Base-by-base conservation (phyloP, 805 yeast species). In the Clavispora santaluciae region DNA sequence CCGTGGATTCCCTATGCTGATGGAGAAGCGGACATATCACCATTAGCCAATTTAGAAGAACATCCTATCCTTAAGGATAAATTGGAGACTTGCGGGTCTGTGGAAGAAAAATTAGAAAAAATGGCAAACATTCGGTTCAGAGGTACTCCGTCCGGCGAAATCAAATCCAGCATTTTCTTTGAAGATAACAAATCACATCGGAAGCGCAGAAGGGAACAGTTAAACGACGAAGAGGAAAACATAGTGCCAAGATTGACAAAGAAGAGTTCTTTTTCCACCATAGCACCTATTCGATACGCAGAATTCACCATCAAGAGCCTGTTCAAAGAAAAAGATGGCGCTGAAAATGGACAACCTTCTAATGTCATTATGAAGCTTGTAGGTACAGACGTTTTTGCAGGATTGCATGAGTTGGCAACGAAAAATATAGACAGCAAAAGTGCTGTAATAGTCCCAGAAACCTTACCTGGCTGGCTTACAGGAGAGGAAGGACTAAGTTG, bases 371-470 rank as follows among this genome's bases (percentile, higher is more conserved):
- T 67, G 46, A 65, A 71, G 42, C 58, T 86, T 4, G 62, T 71
- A 3, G 95, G 95, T 1, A 68, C 65, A 15, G 95, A 86, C 55
- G 73, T 87, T 0, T 86, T 81, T 69, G 95, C 79, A 2, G 95
- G 95, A 0, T 53, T 86, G 28, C 88, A 84, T 57, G 82, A 84
- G 52, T 64, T 86, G 13, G 75, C 88, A 21, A 63, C 59, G 1
- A 20, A 28, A 11, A 48, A 59, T 2, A 38, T 43, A 0, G 55
- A 56, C 13, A 39, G 51, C 13, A 45, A 50, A 66, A 66, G 39
- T 42, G 63, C 46, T 73, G 51, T 71, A 0, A 60, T 81, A 2
- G 73, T 83, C 49, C 73, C 84, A 0, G 63, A 70, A n/a, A 64
- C 49, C 0, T 61, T 84, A 12, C 95, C 95, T 1, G 74, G 79